phyloP scores from a whole-genome alignment of 495 filamentous ascomycete genomes.

The Penicillium herquei region DNA sequence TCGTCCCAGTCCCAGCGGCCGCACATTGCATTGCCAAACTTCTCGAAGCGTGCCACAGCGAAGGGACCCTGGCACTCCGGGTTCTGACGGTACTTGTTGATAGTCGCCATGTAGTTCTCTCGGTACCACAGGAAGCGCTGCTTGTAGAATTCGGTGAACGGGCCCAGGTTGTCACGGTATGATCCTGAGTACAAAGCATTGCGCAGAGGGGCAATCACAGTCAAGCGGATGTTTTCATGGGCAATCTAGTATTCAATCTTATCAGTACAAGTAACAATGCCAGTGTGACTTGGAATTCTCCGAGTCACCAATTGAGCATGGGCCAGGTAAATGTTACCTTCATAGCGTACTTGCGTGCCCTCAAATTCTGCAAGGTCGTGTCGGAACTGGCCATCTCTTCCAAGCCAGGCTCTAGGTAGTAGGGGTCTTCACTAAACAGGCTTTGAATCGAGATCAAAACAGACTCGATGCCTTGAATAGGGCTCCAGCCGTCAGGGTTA shows the following conservation, averaged over 20 bases:
- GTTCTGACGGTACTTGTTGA: no score
- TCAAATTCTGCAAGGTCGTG: constrained; percentile 73
- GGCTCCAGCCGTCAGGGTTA: constrained; percentile 84
- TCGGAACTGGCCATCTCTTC: no score
- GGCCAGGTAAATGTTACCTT: constrained; percentile 56
- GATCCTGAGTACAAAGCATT: no score
- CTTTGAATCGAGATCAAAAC: constrained; percentile 95
- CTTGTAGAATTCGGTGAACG: constrained; percentile 89
- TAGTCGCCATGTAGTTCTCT: constrained; percentile 60
- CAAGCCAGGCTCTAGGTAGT: constrained; percentile 94
- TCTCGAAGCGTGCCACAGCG: constrained; percentile 82
- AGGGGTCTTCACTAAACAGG: constrained; percentile 89
- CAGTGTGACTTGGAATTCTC: no score
- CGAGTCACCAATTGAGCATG: no score
- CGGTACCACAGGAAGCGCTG: constrained; percentile 95
- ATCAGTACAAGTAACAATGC: no score
- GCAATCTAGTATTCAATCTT: constrained; percentile 59
- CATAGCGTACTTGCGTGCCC: constrained; percentile 50
- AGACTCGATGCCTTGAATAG: constrained; percentile 92
- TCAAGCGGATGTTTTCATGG: constrained; percentile 85
- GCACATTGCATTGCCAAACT: constrained; percentile 84
- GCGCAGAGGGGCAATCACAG: constrained; percentile 73
- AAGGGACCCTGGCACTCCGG: constrained; percentile 40
- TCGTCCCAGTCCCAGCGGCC: constrained; percentile 82
- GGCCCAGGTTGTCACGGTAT: no score